A percentile compares a stretch with the other conserved stretches of the same genome.
phyloP scores from a whole-genome alignment of 257 asterid genomes.

The Solanum pennellii region DNA sequence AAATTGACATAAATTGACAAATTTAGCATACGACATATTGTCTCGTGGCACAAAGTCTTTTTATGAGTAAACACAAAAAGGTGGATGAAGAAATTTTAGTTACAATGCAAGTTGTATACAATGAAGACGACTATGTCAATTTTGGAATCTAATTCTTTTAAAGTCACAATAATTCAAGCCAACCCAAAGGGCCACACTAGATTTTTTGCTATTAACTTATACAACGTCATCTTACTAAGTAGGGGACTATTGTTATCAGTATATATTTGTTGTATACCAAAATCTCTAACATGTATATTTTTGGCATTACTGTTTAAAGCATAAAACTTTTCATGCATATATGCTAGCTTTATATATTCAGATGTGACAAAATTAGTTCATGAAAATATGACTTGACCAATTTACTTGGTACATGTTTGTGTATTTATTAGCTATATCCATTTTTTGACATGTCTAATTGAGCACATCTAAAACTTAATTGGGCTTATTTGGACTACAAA shows the following conservation, averaged over 20 bases:
- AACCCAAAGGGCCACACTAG: neutral
- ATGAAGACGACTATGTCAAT: neutral
- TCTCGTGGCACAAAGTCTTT: neutral
- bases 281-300: neutral
- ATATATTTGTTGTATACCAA: neutral
- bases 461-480: neutral
- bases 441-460: neutral
- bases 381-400: neutral
- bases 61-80: neutral
- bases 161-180: neutral
- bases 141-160: neutral
- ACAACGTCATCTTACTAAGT: neutral
- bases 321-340: neutral
- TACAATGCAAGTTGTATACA: neutral
- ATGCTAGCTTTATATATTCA: neutral
- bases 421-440: neutral
- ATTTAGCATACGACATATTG: neutral
- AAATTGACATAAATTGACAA: neutral
- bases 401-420: neutral
- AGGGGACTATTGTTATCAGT: neutral
- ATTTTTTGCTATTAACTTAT: neutral
- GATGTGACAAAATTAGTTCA: neutral
- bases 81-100: neutral
- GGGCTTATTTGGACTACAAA: neutral
- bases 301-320: neutral